These are phyloP conservation scores for Lasiosphaeris hirsuta DNA, from an alignment of 495 filamentous ascomycete species.

Conservation along the genomic window DNA sequence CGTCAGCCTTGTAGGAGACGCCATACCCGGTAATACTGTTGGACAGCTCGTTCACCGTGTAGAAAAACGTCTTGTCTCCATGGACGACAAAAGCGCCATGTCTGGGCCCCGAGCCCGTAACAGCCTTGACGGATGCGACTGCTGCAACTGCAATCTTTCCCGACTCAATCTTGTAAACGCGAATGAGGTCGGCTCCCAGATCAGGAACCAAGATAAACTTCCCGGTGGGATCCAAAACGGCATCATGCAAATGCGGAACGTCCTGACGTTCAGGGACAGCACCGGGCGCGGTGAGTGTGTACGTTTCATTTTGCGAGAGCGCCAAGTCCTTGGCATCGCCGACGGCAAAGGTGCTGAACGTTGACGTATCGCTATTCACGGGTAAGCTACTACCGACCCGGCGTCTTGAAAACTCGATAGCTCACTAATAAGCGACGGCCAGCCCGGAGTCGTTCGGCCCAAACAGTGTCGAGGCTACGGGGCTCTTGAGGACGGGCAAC, in stretches of 20 bases:
- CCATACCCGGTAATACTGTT: constrained; percentile 56
- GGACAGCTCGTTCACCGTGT: constrained; percentile 60
- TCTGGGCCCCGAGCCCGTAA: constrained; percentile 60
- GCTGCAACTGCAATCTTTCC: constrained; percentile 27
- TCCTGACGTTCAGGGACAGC: constrained; percentile 55
- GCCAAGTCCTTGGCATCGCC: constrained; percentile 29
- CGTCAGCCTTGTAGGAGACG: constrained; percentile 48
- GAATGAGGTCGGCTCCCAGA: constrained; percentile 67
- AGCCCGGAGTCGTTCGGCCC: constrained; percentile 38
- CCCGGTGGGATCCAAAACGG: constrained; percentile 65
- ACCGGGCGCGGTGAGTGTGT: constrained; percentile 48
- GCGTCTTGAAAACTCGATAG: constrained; percentile 36
- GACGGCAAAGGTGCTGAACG: constrained; percentile 24
- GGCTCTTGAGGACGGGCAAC: constrained; percentile 50
- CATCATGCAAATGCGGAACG: constrained; percentile 67
- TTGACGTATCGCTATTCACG: constrained; percentile 19
- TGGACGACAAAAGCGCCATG: constrained; percentile 60
- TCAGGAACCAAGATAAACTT: constrained; percentile 65
- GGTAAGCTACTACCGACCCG: constrained; percentile 30
- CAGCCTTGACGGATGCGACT: constrained; percentile 28
- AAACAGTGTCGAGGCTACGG: constrained; percentile 49
- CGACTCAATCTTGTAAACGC: constrained; percentile 56
- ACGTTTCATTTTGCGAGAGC: constrained; percentile 49
- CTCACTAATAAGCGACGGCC: constrained; percentile 51
- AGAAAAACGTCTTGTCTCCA: constrained; percentile 50